Conservation (phyloP, 2,329 filamentous ascomycete genomes). For the Alternaria viburni region DNA sequence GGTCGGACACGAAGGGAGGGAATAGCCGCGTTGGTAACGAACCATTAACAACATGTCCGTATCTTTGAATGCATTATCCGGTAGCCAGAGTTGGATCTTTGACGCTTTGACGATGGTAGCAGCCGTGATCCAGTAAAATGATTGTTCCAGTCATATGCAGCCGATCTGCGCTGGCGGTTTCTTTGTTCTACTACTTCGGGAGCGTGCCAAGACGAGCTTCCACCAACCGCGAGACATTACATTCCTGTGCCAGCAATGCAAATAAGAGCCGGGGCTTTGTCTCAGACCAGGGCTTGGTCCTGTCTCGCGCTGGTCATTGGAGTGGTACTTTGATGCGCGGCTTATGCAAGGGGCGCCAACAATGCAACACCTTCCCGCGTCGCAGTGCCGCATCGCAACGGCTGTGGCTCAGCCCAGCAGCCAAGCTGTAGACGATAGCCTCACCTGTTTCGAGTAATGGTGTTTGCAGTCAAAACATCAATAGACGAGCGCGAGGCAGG, state of each 20-base stretch:
- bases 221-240: conserved; percentile 43
- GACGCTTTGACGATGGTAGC: conserved; percentile 30
- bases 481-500: not conserved
- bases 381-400: not conserved
- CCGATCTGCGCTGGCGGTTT: conserved; percentile 37
- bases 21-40: conserved; percentile 27
- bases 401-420: not conserved
- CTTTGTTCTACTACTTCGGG: conserved; percentile 45
- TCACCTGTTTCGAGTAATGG: not conserved
- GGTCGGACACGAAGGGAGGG: conserved; percentile 32
- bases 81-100: conserved; percentile 16
- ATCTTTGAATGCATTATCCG: conserved; percentile 47
- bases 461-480: not conserved
- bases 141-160: conserved; percentile 47
- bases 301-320: not conserved
- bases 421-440: not conserved
- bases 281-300: not conserved
- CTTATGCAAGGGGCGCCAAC: conserved; percentile 41
- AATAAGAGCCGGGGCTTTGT: not conserved
- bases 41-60: conserved; percentile 21
- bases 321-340: not conserved
- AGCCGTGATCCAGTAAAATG: conserved; percentile 38
- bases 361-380: conserved; percentile 20
- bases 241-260: conserved; percentile 30
- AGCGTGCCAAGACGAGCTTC: conserved; percentile 41